Evolutionary conservation across 768 basidiomycete genomes (phyloP).

Genomic region (Pholiota conissans): DNA sequence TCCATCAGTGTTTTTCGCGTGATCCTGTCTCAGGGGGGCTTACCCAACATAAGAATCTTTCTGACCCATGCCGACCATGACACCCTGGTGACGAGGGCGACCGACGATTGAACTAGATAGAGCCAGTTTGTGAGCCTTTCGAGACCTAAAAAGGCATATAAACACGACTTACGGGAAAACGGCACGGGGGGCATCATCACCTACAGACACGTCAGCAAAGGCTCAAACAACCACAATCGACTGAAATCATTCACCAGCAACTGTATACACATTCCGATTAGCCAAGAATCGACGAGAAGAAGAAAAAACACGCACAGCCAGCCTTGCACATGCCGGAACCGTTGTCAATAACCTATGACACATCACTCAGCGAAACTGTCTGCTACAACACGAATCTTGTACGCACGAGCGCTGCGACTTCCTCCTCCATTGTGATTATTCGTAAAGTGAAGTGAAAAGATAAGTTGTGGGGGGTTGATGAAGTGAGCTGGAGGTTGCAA

Average conservation of each 20-base stretch:
- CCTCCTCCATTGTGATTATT: conserved; percentile 46
- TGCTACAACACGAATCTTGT: conserved; percentile 36
- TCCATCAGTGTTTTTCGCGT: conserved; percentile 1
- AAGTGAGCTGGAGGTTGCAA: conserved; percentile 12
- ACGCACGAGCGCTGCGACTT: conserved; percentile 47
- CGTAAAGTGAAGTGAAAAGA: conserved; percentile 25
- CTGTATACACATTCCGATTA: conserved; percentile 36
- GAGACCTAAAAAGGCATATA: not conserved
- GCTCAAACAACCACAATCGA: conserved; percentile 1
- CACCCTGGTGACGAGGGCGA: conserved; percentile 91
- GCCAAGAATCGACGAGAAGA: conserved; percentile 7
- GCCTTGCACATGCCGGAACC: conserved; percentile 99
- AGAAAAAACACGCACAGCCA: conserved; percentile 70
- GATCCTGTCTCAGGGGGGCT: conserved; percentile 19
- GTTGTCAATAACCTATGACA: conserved; percentile 77
- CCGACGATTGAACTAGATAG: conserved; percentile 83
- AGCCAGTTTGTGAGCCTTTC: not conserved
- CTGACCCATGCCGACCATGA: conserved; percentile 97
- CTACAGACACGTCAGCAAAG: conserved; percentile 39
- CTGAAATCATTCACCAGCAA: conserved; percentile 53
- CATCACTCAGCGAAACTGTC: not conserved
- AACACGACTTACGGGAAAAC: conserved; percentile 86
- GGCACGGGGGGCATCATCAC: conserved; percentile 87
- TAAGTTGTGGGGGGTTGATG: conserved; percentile 14
- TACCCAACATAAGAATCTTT: conserved; percentile 97